Conservation (phyloP, 352 stramenopile species). For the Pythium phragmiticola region DNA sequence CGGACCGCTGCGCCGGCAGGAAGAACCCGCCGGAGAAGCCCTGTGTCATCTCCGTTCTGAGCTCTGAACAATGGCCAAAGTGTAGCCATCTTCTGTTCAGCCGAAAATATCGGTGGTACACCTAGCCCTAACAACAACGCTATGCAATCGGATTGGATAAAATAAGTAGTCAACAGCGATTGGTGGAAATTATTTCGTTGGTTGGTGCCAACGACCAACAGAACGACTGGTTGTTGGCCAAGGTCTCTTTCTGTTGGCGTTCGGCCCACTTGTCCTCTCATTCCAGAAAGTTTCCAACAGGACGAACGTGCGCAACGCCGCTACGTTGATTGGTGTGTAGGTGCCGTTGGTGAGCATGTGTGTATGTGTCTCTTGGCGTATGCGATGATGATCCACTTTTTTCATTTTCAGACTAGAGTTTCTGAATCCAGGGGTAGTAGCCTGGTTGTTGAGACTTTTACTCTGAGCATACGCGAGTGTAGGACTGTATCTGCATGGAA, state of each 20-base stretch:
- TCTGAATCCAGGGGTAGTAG: constrained; percentile 89
- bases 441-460: constrained; percentile 72
- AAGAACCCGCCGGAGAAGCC: constrained; percentile 57
- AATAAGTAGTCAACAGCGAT: background rate
- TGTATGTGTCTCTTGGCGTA: constrained; percentile 20
- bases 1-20: constrained; percentile 49
- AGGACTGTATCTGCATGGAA: constrained; percentile 7
- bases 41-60: constrained; percentile 19
- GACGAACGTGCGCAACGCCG: no score
- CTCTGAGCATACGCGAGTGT: constrained; percentile 64
- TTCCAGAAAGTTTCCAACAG: constrained; percentile 2
- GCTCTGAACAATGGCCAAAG: background rate
- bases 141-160: background rate
- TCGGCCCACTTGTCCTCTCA: constrained; percentile 1
- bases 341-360: background rate
- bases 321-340: no score
- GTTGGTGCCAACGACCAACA: constrained; percentile 3
- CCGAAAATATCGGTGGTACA: background rate
- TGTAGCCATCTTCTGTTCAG: constrained; percentile 17
- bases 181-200: constrained; percentile 11
- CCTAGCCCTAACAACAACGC: background rate
- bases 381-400: constrained; percentile 80
- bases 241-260: background rate
- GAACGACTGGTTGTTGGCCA: constrained; percentile 16
- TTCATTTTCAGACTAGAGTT: constrained; percentile 91